Evolutionary conservation across 768 basidiomycete genomes (phyloP).

Genomic region (Naganishia onofrii): DNA sequence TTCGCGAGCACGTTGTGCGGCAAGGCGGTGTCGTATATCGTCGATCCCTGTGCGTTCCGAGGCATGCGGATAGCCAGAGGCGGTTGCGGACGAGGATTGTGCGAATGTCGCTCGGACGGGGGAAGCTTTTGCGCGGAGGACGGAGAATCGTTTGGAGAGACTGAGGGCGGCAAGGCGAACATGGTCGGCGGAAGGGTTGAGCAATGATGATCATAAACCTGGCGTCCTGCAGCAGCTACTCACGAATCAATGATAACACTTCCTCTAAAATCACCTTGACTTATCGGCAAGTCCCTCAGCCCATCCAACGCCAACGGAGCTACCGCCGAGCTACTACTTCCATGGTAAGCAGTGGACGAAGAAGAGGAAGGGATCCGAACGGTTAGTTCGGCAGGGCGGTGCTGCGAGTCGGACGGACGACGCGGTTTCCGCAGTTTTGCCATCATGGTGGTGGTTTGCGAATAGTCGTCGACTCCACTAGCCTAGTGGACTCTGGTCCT

Average conservation of each 20-base stretch:
- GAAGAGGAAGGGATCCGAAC: neutral
- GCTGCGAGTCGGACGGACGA: constrained; percentile 15
- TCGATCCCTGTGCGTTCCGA: neutral
- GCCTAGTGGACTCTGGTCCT: too few relatives aligned
- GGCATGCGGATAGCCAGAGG: neutral
- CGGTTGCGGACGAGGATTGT: neutral
- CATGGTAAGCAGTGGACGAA: neutral
- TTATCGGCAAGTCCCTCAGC: constrained; percentile 12
- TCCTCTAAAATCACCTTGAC: constrained; percentile 23
- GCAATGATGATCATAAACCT: neutral
- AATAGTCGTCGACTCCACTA: too few relatives aligned
- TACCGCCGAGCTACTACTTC: neutral
- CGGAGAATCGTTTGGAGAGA: constrained; percentile 25
- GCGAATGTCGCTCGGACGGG: constrained; percentile 4
- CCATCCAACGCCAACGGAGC: neutral
- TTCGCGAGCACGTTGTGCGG: constrained; percentile 5
- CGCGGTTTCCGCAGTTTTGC: constrained; percentile 27
- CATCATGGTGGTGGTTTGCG: neutral
- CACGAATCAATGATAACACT: constrained; percentile 23
- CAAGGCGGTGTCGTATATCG: constrained; percentile 20
- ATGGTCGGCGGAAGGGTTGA: neutral
- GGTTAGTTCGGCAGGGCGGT: neutral
- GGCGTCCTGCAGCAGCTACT: neutral
- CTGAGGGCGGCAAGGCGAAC: too few relatives aligned
- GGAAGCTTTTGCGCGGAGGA: constrained; percentile 22